Evolutionary conservation across 305 asterid species (phyloP).

Genomic region (Rubia occidens): DNA sequence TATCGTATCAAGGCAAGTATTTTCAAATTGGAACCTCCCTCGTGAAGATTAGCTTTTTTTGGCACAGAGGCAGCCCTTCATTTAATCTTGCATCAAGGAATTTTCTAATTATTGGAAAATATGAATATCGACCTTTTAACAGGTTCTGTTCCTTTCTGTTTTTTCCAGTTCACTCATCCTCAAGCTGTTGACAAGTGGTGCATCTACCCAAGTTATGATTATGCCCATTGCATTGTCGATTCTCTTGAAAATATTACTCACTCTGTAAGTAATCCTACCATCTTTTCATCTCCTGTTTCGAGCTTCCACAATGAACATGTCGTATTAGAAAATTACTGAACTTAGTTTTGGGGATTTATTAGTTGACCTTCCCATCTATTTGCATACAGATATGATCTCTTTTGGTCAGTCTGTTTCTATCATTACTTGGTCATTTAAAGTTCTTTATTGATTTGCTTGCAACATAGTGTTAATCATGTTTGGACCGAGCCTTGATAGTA

Average conservation of each 20-base stretch:
- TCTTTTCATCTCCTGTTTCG: conserved; percentile 3
- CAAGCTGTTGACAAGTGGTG: conserved; percentile 97
- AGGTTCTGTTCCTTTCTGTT: conserved; percentile 6
- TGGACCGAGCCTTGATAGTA: background rate
- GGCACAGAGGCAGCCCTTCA: background rate
- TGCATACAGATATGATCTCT: background rate
- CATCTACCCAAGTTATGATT: conserved; percentile 92
- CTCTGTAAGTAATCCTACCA: conserved; percentile 47
- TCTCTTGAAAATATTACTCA: conserved; percentile 88
- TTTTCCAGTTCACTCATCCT: conserved; percentile 84
- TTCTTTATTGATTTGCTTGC: conserved; percentile 2
- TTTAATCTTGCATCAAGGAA: background rate
- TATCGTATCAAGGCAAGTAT: conserved; percentile 77
- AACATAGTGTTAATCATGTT: background rate
- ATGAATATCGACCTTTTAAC: background rate
- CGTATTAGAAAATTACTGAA: background rate
- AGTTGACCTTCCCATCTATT: background rate
- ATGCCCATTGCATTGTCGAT: conserved; percentile 87
- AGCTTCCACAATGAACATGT: background rate
- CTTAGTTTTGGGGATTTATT: background rate
- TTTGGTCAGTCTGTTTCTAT: background rate
- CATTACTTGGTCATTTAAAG: background rate
- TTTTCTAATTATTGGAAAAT: background rate
- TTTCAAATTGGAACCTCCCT: conserved; percentile 19
- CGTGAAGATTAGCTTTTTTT: background rate